Conservation (phyloP, 306 rosid genomes). For the Biancaea sappan region DNA sequence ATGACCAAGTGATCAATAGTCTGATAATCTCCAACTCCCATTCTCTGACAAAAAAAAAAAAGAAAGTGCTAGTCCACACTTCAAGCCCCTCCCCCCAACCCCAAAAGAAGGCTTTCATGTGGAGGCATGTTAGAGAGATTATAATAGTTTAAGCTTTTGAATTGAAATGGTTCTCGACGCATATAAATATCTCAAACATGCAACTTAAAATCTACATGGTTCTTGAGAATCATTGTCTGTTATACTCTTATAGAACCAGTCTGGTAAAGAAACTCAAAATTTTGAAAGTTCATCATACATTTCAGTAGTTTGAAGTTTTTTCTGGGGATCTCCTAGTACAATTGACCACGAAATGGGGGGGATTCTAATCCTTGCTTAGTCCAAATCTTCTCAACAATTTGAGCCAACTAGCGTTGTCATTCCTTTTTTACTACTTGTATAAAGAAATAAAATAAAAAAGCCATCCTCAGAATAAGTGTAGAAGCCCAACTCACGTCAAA, state of each 20-base stretch:
- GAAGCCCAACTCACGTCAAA: background rate
- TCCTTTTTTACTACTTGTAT: background rate
- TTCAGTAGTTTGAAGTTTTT: background rate
- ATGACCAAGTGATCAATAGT: no score
- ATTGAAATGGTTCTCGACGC: no score
- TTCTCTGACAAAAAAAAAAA: no score
- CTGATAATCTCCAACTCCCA: no score
- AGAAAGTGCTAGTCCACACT: no score
- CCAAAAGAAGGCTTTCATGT: no score
- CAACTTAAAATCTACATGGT: background rate
- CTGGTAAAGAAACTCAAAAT: background rate
- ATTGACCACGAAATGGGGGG: no score
- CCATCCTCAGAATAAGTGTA: background rate
- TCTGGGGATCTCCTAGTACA: no score
- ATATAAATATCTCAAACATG: slow-evolving; percentile 16
- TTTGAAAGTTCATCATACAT: background rate
- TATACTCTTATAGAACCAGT: background rate
- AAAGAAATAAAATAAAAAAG: background rate
- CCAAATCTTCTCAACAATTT: background rate
- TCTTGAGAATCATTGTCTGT: background rate
- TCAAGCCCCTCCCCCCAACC: no score
- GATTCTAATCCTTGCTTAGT: no score
- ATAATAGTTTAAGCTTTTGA: no score
- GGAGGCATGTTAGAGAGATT: no score
- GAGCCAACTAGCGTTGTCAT: background rate